Conservation (phyloP, 2,329 filamentous ascomycete genomes). For the Pleoardoris graminearum region DNA sequence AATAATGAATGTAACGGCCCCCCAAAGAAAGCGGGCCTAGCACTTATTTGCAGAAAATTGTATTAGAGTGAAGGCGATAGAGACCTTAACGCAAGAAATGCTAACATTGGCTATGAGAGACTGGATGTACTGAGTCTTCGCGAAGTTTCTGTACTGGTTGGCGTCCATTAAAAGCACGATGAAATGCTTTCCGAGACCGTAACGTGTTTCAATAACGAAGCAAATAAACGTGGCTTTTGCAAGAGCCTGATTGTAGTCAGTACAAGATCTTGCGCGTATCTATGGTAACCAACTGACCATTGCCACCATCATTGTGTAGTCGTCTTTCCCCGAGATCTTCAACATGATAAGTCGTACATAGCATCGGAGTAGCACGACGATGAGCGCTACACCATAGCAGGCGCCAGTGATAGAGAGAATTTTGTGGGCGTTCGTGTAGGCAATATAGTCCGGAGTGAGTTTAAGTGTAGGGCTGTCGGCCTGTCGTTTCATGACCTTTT, state of each 20-base stretch:
- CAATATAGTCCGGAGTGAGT: slow-evolving; percentile 35
- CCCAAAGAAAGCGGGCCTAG: slow-evolving; percentile 47
- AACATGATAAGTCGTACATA: slow-evolving; percentile 55
- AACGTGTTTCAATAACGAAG: slow-evolving; percentile 39
- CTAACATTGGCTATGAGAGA: slow-evolving; percentile 53
- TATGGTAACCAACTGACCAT: slow-evolving; percentile 35
- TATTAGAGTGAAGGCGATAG: slow-evolving; percentile 52
- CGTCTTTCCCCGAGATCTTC: slow-evolving; percentile 55
- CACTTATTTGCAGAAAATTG: slow-evolving; percentile 41
- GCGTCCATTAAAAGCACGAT: slow-evolving; percentile 38
- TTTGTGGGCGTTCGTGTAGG: slow-evolving; percentile 42
- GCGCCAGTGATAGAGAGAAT: slow-evolving; percentile 50
- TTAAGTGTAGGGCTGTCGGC: slow-evolving; percentile 3
- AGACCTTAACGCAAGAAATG: slow-evolving; percentile 53
- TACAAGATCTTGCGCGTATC: background rate
- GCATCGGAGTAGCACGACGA: slow-evolving; percentile 49
- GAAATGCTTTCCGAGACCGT: slow-evolving; percentile 52
- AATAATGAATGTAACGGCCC: slow-evolving; percentile 50
- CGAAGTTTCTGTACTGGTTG: slow-evolving; percentile 41
- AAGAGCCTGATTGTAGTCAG: slow-evolving; percentile 15
- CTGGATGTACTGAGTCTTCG: slow-evolving; percentile 50
- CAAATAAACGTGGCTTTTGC: slow-evolving; percentile 39
- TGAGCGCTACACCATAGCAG: slow-evolving; percentile 44
- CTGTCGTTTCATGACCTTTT: slow-evolving; percentile 19
- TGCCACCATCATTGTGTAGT: slow-evolving; percentile 51